Evolutionary conservation across 202 grass and related monocot species (phyloP).

Genomic region (Digitaria exilis): DNA sequence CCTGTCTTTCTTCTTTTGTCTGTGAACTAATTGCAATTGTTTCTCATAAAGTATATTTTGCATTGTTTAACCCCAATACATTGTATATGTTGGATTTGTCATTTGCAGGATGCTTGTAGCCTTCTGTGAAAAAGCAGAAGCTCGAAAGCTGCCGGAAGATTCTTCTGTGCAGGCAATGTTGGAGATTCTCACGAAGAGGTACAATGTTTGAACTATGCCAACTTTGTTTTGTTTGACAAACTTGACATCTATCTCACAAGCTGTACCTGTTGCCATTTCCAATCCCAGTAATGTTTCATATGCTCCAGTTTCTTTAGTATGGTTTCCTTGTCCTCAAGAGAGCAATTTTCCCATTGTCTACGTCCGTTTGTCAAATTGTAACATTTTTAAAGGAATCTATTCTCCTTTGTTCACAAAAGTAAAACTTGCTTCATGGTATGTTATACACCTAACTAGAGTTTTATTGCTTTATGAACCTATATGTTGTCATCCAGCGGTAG

Average conservation of each 20-base stretch:
- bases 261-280: conserved; percentile 12
- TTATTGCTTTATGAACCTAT: conserved; percentile 12
- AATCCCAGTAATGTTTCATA: conserved; percentile 20
- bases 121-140: conserved; percentile 86
- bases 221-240: conserved; percentile 11
- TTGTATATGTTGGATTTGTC: conserved; percentile 31
- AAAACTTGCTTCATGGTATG: neutral
- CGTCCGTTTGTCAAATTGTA: neutral
- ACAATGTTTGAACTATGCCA: conserved; percentile 24
- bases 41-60: conserved; percentile 13
- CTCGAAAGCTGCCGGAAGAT: conserved; percentile 52
- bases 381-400: conserved; percentile 8
- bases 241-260: neutral
- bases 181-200: conserved; percentile 78
- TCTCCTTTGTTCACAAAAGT: conserved; percentile 16
- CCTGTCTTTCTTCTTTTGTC: neutral
- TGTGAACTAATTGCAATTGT: neutral
- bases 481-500: neutral
- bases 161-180: conserved; percentile 61
- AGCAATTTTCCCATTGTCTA: neutral
- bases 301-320: neutral
- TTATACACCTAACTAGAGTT: conserved; percentile 22
- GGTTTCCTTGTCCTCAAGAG: conserved; percentile 5
- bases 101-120: conserved; percentile 79
- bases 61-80: conserved; percentile 1